Conservation (phyloP, 148 eudicot species). For the Cornus kousa region DNA sequence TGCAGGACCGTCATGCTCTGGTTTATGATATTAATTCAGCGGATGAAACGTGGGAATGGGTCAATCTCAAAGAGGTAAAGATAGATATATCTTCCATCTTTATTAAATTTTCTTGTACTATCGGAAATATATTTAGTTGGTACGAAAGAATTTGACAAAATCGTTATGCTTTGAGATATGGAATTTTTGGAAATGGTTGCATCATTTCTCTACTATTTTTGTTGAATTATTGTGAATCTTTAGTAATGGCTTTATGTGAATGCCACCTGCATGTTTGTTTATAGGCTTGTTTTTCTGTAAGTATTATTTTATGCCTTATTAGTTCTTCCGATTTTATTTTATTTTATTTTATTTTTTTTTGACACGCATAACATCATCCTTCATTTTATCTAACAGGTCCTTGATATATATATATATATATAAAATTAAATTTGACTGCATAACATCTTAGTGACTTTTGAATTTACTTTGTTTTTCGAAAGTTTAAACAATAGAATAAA, state of each 20-base stretch:
- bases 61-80: conserved; percentile 61
- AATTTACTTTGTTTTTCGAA: too few relatives aligned
- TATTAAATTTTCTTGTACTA: not conserved
- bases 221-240: not conserved
- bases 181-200: not conserved
- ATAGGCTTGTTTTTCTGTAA: not conserved
- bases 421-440: too few relatives aligned
- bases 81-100: not conserved
- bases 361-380: too few relatives aligned
- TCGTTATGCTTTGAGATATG: not conserved
- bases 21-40: conserved; percentile 50
- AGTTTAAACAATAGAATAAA: too few relatives aligned
- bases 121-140: too few relatives aligned
- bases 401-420: too few relatives aligned
- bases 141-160: too few relatives aligned
- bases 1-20: conserved; percentile 56
- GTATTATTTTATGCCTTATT: not conserved
- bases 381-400: too few relatives aligned
- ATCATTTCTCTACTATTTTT: not conserved
- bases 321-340: too few relatives aligned
- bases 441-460: too few relatives aligned
- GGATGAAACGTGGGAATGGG: conserved; percentile 68
- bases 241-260: not conserved
- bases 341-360: too few relatives aligned
- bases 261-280: not conserved